Evolutionary conservation across 495 filamentous ascomycete species (phyloP), one percentile per base, ranked within the genome.

Genomic region (Niebla homalea): DNA sequence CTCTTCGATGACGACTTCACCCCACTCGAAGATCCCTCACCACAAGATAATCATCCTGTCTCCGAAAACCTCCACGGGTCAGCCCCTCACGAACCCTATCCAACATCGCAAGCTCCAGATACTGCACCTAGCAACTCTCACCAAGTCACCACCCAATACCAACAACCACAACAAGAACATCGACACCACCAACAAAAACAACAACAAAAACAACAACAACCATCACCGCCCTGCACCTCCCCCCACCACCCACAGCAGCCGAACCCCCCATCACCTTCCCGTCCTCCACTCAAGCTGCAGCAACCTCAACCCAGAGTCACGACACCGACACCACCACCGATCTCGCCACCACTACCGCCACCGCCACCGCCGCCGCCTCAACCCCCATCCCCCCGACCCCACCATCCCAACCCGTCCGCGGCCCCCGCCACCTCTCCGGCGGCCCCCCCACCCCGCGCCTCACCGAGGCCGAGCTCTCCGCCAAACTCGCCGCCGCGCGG

Each of bases 1-100:
- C 64, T 85, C 15, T 78, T 81, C 54, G 82, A 86, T 57, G 83
- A 85, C 57, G 83, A 85, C 56, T 82, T 85, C 54, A 78, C 78
- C 32, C 81, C 83, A 4, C 65, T 83, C 25, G 47, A 72, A 2
- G 66, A 69, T 45, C 60, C 69, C 14, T 56, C 62, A 12, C 48
- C 59, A 15, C 57, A 67, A 48, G 50, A 51, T 5, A 16, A 46
- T 15, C 15, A 41, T 18, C 15, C 32, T 19, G 26, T 44, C 8
- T n/a, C 32, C 39, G 16, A 18, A 11, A 8, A 2, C 19, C 45
- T 18, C n/a, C n/a, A 16, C n/a, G 45, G 10, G 15, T 14, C 12
- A 6, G 8, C 39, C n/a, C 39, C 16, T 19, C 21, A 7, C 4
- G 0, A 19, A 41, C 5, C 12, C 16, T 8, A 7, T 18, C 39